Conservation (phyloP, 192 early-diverging fungal species). For the Umbelopsis sp. region DNA sequence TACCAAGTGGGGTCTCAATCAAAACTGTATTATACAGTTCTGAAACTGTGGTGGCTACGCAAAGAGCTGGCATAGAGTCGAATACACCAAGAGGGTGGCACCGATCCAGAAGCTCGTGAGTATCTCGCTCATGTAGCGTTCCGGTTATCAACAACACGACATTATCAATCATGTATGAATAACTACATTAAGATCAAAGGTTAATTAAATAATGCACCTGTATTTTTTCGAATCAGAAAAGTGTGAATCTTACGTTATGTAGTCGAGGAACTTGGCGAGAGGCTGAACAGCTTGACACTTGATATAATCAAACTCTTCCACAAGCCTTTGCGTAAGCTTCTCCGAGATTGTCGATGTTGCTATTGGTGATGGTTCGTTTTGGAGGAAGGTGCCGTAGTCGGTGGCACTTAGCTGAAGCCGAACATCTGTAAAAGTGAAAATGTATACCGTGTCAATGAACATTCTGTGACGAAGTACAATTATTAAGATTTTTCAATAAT, state of each 20-base stretch:
- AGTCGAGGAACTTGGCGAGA: conserved; percentile 92
- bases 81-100: conserved; percentile 99
- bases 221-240: neutral
- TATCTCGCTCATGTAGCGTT: conserved; percentile 97
- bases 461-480: too few species aligned
- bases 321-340: conserved; percentile 85
- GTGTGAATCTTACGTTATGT: conserved; percentile 78
- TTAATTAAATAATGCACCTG: neutral
- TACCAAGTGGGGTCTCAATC: conserved; percentile 94
- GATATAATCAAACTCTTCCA: conserved; percentile 93
- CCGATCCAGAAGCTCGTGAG: conserved; percentile 93
- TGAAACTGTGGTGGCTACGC: conserved; percentile 93
- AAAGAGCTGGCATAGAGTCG: conserved; percentile 97
- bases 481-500: neutral
- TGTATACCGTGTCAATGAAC: neutral
- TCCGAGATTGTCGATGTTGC: conserved; percentile 92
- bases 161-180: conserved; percentile 99
- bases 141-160: conserved; percentile 97
- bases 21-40: conserved; percentile 97
- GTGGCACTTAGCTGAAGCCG: conserved; percentile 94
- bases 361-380: conserved; percentile 96
- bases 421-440: conserved; percentile 65
- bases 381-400: conserved; percentile 92
- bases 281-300: conserved; percentile 81
- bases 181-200: conserved; percentile 53